A percentile compares a stretch with the other conserved stretches of the same genome.
Conservation (phyloP, 768 basidiomycete genomes). For the Crassisporium funariophilum region DNA sequence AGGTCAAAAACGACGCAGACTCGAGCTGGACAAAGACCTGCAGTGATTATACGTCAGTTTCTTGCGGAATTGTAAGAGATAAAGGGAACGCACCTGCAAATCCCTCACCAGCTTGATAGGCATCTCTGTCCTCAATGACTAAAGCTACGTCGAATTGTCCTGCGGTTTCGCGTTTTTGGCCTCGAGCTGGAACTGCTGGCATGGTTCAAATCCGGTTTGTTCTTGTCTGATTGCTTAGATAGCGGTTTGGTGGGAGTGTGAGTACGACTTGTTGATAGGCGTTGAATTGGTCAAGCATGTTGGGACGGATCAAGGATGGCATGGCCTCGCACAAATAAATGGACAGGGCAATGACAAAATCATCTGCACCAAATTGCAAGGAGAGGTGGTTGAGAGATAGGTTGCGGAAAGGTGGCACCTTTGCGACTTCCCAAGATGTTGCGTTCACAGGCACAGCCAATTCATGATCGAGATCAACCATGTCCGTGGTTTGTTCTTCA, state of each 20-base stretch:
- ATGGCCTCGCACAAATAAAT: not conserved
- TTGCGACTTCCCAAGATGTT: too few relatives aligned
- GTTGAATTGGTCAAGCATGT: not conserved
- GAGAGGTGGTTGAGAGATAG: too few relatives aligned
- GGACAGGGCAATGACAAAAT: not conserved
- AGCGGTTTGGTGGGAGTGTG: not conserved
- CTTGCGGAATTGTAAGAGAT: not conserved
- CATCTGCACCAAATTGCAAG: not conserved
- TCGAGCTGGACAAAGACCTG: slow-evolving; percentile 22
- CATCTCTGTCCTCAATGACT: not conserved
- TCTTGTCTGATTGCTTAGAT: not conserved
- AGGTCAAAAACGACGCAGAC: slow-evolving; percentile 17
- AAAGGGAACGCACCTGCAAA: too few relatives aligned
- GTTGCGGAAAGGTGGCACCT: too few relatives aligned
- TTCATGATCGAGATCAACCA: not conserved
- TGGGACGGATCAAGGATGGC: not conserved
- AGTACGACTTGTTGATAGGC: not conserved
- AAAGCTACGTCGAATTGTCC: not conserved
- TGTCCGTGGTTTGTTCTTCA: not conserved
- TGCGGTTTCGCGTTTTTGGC: not conserved
- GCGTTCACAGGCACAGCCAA: too few relatives aligned
- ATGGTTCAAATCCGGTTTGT: not conserved
- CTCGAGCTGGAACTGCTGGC: not conserved
- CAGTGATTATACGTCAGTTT: not conserved
- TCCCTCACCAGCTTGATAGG: too few relatives aligned